Conservation (phyloP, 805 yeast genomes). For the Pichia eremophila region DNA sequence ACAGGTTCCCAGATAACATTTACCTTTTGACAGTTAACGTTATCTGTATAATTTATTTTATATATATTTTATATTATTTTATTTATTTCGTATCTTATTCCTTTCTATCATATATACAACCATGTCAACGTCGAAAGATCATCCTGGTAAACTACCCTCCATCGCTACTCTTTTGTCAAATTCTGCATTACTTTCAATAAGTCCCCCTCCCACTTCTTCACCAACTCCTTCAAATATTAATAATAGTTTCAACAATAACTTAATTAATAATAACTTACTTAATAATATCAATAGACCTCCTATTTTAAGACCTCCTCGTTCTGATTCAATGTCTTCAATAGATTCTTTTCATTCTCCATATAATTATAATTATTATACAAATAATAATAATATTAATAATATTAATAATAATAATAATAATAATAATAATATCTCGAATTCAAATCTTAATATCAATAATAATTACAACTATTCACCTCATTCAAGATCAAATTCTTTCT, state of each 20-base stretch:
- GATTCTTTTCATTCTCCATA: neutral
- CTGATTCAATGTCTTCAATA: conserved; percentile 10
- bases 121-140: conserved; percentile 1
- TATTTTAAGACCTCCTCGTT: conserved; percentile 1
- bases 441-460: neutral
- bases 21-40: too few relatives aligned
- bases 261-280: too few relatives aligned
- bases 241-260: too few relatives aligned
- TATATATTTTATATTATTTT: too few relatives aligned
- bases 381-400: neutral
- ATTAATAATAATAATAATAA: neutral
- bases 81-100: too few relatives aligned
- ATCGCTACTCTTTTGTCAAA: conserved; percentile 1
- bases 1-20: too few relatives aligned
- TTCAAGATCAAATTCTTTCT: neutral
- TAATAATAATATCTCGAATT: neutral
- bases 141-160: conserved; percentile 1
- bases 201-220: neutral
- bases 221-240: conserved; percentile 2
- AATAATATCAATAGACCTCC: neutral
- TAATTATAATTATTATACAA: too few relatives aligned
- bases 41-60: too few relatives aligned
- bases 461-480: neutral
- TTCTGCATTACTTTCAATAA: neutral
- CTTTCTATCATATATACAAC: conserved; percentile 9